Evolutionary conservation across 495 filamentous ascomycete species (phyloP).

Genomic region (Aspergillus carlsbadensis): DNA sequence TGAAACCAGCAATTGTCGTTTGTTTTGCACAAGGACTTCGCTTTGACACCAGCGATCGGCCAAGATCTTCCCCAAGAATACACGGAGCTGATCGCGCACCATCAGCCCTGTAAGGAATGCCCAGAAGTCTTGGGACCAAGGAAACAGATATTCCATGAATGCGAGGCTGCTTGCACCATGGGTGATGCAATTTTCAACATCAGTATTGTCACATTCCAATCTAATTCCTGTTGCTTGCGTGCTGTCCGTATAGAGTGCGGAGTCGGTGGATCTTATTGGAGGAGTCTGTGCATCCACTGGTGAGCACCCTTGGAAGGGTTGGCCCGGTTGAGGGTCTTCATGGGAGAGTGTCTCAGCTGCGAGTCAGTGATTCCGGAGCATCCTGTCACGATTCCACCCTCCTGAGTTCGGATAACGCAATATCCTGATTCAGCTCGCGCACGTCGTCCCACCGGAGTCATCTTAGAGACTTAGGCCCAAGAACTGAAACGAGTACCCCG

Average conservation of each 20-base stretch:
- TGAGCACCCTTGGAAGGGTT: not conserved
- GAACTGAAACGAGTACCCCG: conserved; percentile 13
- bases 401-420: too few species aligned
- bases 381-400: conserved; percentile 16
- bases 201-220: not conserved
- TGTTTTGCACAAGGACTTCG: not conserved
- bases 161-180: not conserved
- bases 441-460: not conserved
- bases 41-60: not conserved
- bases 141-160: not conserved
- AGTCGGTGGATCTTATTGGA: not conserved
- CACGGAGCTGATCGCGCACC: not conserved
- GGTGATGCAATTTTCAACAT: not conserved
- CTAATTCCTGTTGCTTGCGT: not conserved
- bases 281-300: not conserved
- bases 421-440: not conserved
- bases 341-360: not conserved
- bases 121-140: not conserved
- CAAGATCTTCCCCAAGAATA: not conserved
- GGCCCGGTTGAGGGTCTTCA: not conserved
- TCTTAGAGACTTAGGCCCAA: conserved; percentile 16
- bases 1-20: not conserved
- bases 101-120: not conserved
- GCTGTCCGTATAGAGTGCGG: not conserved
- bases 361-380: not conserved